Base-by-base conservation (phyloP, 192 early-diverging fungal species). In the Backusella westeae region DNA sequence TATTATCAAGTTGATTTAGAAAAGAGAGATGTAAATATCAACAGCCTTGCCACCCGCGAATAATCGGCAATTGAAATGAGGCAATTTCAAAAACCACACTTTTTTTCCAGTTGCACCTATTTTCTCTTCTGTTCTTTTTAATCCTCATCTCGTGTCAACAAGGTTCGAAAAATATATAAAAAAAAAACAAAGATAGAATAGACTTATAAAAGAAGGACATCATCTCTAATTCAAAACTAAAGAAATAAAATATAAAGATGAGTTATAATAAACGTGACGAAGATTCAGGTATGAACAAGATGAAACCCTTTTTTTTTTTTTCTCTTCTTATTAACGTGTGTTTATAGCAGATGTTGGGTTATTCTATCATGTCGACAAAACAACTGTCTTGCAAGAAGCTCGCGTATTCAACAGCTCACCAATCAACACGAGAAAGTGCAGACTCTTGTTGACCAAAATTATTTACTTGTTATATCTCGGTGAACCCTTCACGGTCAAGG, bases 361-460 rank as follows among this genome's bases (percentile, higher is more conserved):
- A 74, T 93, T 94, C 80, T 90, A 93, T 83, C 90, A 95, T 83
- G 89, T 97, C 72, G 96, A 99, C 88, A 97, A 95, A 80, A 93
- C 93, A 72, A 90, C 89, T 21, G 96, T 97, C 34, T 85, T 99
- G 75, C 98, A 97, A 83, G 98, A 99, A 82, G 94, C 98, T 32
- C 93, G 96, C 73, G 92, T 93, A 35, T 99, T 99, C 85, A 98
- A 99, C 84, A 94, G 96, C 77, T 91, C 95, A 39, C 98, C 98
- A 17, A 95, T 99, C 78, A 95, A 95, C 75, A 92, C 97, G 29
- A 90, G 96, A 77, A 97, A 98, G 85, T 99, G 96, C 82, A 90
- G 96, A 38, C 83, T 95, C 52, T 88, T 97, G 36, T 82, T 99
- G 73, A 97, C 97, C 52, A 97, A 97, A 82, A 95, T 99, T 46